Conservation (phyloP, 2,329 filamentous ascomycete genomes). For the Blastomyces silverae region DNA sequence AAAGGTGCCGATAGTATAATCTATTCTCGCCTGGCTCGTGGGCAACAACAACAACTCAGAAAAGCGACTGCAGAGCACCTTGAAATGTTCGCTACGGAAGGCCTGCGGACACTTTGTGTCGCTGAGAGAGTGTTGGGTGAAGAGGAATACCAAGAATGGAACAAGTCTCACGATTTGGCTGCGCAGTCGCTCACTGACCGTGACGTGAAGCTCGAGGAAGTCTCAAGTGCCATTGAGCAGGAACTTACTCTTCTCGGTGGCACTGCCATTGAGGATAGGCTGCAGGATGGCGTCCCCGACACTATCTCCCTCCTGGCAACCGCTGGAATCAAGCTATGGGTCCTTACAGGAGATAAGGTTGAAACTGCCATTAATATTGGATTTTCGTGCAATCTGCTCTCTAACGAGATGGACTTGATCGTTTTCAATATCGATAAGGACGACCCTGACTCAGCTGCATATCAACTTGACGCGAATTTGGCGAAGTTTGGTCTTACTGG, state of each 20-base stretch:
- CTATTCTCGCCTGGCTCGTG: conserved; percentile 78
- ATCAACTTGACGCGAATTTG: conserved; percentile 68
- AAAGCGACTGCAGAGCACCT: conserved; percentile 83
- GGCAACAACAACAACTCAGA: conserved; percentile 78
- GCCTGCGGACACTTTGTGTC: conserved; percentile 88
- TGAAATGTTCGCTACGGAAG: conserved; percentile 94
- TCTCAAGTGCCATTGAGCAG: conserved; percentile 84
- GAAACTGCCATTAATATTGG: conserved; percentile 99
- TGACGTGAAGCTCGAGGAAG: conserved; percentile 86
- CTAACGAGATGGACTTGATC: conserved; percentile 96
- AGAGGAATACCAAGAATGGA: conserved; percentile 78
- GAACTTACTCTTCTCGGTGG: conserved; percentile 82
- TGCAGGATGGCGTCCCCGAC: conserved; percentile 95
- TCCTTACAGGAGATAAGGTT: conserved; percentile 95
- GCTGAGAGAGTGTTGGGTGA: conserved; percentile 75
- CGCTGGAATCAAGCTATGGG: conserved; percentile 97
- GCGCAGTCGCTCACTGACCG: conserved; percentile 76
- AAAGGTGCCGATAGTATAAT: conserved; percentile 98
- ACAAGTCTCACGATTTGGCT: conserved; percentile 76
- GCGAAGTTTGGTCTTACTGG: conserved; percentile 70
- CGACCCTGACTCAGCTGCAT: conserved; percentile 56
- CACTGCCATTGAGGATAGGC: conserved; percentile 91
- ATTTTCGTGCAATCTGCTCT: conserved; percentile 94
- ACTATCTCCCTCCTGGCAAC: conserved; percentile 85
- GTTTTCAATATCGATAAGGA: conserved; percentile 80